These are phyloP conservation scores for Medakamo hakoo DNA, from an alignment of 139 green algal genomes.

Conservation along the genomic window DNA sequence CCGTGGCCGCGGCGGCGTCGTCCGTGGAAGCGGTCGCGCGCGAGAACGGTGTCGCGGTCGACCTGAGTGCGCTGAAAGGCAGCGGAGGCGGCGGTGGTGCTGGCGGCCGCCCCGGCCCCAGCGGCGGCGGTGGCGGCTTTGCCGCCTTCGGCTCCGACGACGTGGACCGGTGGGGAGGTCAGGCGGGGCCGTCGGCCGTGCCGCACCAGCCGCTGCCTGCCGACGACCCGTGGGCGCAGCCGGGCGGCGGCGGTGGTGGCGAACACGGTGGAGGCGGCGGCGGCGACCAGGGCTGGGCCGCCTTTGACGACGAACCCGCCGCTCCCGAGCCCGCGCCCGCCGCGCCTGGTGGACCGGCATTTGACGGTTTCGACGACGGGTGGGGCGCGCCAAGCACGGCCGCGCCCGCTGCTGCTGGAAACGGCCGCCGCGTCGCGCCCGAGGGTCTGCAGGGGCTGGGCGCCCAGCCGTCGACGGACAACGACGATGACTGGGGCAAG, in stretches of 20 bases:
- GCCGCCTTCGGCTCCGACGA: neutral
- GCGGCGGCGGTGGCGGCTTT: neutral
- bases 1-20: conserved; percentile 20
- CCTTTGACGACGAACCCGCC: too few species aligned
- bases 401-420: neutral
- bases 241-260: too few species aligned
- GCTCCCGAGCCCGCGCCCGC: neutral
- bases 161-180: neutral
- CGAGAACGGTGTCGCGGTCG: conserved; percentile 28
- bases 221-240: too few species aligned
- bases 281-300: too few species aligned
- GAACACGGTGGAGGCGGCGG: too few species aligned
- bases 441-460: conserved; percentile 1
- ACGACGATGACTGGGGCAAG: conserved; percentile 19
- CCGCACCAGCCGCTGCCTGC: too few species aligned
- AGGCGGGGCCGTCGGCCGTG: neutral
- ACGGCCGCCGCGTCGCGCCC: conserved; percentile 7
- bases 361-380: conserved; percentile 1
- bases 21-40: conserved; percentile 22
- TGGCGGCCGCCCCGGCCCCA: neutral
- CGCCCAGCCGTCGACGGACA: neutral
- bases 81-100: neutral
- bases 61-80: conserved; percentile 21
- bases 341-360: neutral
- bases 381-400: neutral